phyloP scores from a whole-genome alignment of 192 early-diverging fungal species.

The Coemansia sp. region DNA sequence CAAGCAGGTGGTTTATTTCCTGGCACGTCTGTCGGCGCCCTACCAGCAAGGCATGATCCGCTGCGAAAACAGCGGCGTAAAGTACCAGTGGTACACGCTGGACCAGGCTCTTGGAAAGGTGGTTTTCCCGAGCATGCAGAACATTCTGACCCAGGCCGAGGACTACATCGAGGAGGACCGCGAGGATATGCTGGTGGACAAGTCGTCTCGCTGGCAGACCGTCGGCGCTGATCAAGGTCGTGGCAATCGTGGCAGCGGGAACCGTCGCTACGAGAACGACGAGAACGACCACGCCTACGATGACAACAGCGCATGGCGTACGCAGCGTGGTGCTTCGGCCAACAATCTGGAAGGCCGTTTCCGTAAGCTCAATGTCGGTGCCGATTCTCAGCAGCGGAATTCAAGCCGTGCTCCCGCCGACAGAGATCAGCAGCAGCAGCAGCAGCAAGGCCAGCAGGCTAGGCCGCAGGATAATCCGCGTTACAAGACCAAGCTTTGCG shows the following conservation, averaged over 20 bases:
- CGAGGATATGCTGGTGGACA: constrained; percentile 24
- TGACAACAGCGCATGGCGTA: constrained; percentile 17
- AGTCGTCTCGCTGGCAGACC: constrained; percentile 34
- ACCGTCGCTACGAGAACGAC: neutral
- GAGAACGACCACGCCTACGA: constrained; percentile 1
- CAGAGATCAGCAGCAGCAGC: constrained; percentile 18
- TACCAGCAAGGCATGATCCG: constrained; percentile 56
- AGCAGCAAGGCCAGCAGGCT: constrained; percentile 26
- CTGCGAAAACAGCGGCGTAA: constrained; percentile 59
- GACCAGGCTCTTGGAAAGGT: constrained; percentile 65
- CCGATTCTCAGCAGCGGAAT: constrained; percentile 16
- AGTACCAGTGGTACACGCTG: constrained; percentile 68
- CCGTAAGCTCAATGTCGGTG: constrained; percentile 13
- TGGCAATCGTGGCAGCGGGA: constrained; percentile 16
- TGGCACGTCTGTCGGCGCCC: constrained; percentile 64
- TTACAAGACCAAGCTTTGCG: constrained; percentile 86
- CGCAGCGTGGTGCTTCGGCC: constrained; percentile 10
- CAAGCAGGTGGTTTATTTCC: constrained; percentile 75
- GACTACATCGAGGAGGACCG: constrained; percentile 60
- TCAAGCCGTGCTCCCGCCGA: constrained; percentile 12
- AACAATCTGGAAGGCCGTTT: constrained; percentile 27
- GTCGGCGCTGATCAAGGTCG: constrained; percentile 25
- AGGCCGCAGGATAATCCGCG: constrained; percentile 64
- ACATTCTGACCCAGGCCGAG: constrained; percentile 68
- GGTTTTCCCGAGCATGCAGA: constrained; percentile 78